Evolutionary conservation across 2,329 filamentous ascomycete genomes (phyloP).

Genomic region (Colletotrichum somersetense): DNA sequence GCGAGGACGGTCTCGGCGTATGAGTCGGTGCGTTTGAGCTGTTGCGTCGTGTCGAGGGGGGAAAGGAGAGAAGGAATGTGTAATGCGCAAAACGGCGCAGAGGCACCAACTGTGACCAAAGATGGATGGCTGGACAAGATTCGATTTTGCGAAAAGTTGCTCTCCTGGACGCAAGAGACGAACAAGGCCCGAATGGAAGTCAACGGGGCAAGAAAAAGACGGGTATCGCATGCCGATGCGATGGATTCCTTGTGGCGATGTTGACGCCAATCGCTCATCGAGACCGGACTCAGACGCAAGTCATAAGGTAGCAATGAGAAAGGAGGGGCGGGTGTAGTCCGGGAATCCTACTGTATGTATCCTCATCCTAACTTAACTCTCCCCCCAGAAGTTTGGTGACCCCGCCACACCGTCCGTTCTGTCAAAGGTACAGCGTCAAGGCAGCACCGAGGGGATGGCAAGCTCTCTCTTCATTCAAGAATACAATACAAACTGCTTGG

Average conservation of each 20-base stretch:
- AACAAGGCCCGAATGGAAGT: constrained; percentile 14
- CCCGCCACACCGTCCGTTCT: not conserved
- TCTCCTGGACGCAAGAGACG: not conserved
- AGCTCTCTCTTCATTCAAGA: not conserved
- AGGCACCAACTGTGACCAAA: constrained; percentile 2
- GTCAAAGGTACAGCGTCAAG: not conserved
- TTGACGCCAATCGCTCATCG: not conserved
- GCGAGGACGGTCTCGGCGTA: constrained; percentile 13
- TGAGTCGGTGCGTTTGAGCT: not conserved
- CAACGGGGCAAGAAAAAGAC: not conserved
- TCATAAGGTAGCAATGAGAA: not conserved
- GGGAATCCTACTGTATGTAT: not conserved
- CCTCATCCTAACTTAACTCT: not conserved
- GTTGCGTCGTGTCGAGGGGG: not conserved
- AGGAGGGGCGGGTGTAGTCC: not conserved
- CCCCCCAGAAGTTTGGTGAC: not conserved
- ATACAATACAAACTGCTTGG: not conserved
- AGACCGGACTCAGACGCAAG: not conserved
- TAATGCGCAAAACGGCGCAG: not conserved
- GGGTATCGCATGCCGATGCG: not conserved
- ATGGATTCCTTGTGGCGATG: not conserved
- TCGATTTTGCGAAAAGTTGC: not conserved
- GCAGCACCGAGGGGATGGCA: not conserved
- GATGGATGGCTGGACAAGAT: not conserved
- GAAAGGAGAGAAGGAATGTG: not conserved